phyloP scores from a whole-genome alignment of 495 filamentous ascomycete genomes.

The Penicillium silybi region DNA sequence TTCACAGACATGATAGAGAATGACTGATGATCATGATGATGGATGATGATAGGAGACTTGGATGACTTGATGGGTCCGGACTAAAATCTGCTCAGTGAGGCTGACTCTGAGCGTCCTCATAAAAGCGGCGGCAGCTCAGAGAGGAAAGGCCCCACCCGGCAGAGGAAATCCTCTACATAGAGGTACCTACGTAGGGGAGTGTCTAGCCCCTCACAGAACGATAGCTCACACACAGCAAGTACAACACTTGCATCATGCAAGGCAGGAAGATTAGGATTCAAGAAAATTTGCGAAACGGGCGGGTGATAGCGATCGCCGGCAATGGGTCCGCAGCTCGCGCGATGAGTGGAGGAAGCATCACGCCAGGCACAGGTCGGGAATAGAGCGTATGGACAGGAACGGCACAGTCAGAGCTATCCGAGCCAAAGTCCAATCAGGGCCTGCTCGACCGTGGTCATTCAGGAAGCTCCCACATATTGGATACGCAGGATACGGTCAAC shows the following conservation, averaged over 20 bases:
- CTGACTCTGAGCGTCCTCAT: too few relatives aligned
- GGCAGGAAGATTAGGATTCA: background rate
- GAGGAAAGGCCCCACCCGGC: background rate
- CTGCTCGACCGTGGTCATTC: background rate
- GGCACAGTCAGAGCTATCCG: background rate
- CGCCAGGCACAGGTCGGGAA: slow-evolving; percentile 11
- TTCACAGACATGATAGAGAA: too few relatives aligned
- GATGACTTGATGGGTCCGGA: too few relatives aligned
- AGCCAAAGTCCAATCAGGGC: background rate
- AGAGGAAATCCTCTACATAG: too few relatives aligned
- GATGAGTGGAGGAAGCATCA: slow-evolving; percentile 10
- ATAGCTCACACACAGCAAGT: slow-evolving; percentile 8
- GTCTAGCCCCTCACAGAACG: slow-evolving; percentile 3
- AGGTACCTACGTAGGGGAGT: background rate
- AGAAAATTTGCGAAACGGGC: slow-evolving; percentile 8
- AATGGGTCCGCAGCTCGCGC: slow-evolving; percentile 11
- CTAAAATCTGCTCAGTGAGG: too few relatives aligned
- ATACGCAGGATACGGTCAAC: background rate
- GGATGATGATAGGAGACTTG: too few relatives aligned
- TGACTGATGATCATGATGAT: too few relatives aligned
- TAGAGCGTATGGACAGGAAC: slow-evolving; percentile 5
- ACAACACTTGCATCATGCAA: slow-evolving; percentile 11
- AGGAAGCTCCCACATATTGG: background rate
- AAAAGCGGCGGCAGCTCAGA: background rate
- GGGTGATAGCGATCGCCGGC: slow-evolving; percentile 25